A percentile compares a stretch with the other conserved stretches of the same genome.
Evolutionary conservation across 2,329 filamentous ascomycete species (phyloP).

Genomic region (Colletotrichum sp.): DNA sequence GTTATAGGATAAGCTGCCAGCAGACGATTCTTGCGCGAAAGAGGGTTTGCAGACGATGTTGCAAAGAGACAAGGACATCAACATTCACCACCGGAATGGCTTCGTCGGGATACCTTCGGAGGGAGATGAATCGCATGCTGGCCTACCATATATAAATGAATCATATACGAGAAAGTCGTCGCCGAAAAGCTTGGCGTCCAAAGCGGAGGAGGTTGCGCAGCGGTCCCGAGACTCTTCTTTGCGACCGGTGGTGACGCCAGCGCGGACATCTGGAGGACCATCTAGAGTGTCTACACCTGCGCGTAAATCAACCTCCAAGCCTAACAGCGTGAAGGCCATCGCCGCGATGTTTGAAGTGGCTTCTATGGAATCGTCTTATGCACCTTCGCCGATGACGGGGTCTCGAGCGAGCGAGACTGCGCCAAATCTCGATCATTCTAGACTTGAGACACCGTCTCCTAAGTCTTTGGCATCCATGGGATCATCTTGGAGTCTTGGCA

Average conservation of each 20-base stretch:
- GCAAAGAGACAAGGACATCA: neutral
- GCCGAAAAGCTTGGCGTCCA: slow-evolving; percentile 5
- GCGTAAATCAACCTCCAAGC: slow-evolving; percentile 29
- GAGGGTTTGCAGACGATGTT: neutral
- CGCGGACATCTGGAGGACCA: neutral
- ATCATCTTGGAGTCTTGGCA: slow-evolving; percentile 21
- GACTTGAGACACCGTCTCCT: slow-evolving; percentile 25
- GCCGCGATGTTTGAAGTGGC: slow-evolving; percentile 55
- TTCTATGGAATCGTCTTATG: slow-evolving; percentile 26
- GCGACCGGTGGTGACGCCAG: neutral
- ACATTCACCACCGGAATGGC: neutral
- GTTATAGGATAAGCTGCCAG: neutral
- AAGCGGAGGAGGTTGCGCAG: slow-evolving; percentile 1
- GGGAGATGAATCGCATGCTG: neutral
- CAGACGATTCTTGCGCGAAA: neutral
- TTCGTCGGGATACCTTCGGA: neutral
- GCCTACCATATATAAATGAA: neutral
- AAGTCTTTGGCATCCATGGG: slow-evolving; percentile 17
- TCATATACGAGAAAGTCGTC: neutral
- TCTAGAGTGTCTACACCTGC: neutral
- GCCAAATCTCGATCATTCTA: neutral
- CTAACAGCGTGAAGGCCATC: slow-evolving; percentile 51
- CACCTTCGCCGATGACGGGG: slow-evolving; percentile 12
- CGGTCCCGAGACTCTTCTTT: slow-evolving; percentile 1
- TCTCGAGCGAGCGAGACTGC: neutral